Evolutionary conservation across 345 rosid species (phyloP), one percentile per base, ranked within the genome.

Genomic region (Eucalyptus shirleyi): DNA sequence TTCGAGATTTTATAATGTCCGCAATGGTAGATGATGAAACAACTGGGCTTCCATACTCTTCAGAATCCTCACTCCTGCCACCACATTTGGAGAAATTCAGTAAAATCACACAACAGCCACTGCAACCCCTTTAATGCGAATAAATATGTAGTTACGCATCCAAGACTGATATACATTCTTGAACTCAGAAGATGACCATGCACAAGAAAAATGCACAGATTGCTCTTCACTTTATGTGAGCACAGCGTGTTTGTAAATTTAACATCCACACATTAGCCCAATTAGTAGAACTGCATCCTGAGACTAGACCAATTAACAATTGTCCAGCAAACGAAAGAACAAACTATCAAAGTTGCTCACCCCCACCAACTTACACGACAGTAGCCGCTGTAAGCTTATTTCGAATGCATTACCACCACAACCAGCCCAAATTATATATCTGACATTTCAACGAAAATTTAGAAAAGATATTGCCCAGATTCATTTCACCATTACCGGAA

Each of bases 41-140:
- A 88, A 96, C 94, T 26, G 95, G 89, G 89, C 96, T 95, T 37
- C 99, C 99, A 86, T 98, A 98, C 62, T 98, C 99, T 44, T 98
- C 99, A 82, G 98, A 96, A 91, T 96, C 98, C 92, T 97, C 99
- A n/a, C 82, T 97, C 98, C 98, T 97, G 93, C 86, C 72, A 51
- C 42, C 90, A 86, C 24, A 4, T 40, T 40, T 77, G 5, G 9
- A 77, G 47, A 40, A 77, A 40, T 40, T 77, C 47, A 40, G 47
- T 77, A 77, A 77, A 77, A 77, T 77, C 47, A 40, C 15, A 7
- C 26, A 37, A 5, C 14, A 37, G 28, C 83, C 28, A 37, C 82
- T 37, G 28, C 67, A 59, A 40, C 88, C 56, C 65, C 32, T n/a
- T 56, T 34, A n/a, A 42, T n/a, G 45, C 37, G 45, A 42, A 50